Evolutionary conservation across 2,329 filamentous ascomycete species (phyloP).

Genomic region (Phaeosphaeria sp.): DNA sequence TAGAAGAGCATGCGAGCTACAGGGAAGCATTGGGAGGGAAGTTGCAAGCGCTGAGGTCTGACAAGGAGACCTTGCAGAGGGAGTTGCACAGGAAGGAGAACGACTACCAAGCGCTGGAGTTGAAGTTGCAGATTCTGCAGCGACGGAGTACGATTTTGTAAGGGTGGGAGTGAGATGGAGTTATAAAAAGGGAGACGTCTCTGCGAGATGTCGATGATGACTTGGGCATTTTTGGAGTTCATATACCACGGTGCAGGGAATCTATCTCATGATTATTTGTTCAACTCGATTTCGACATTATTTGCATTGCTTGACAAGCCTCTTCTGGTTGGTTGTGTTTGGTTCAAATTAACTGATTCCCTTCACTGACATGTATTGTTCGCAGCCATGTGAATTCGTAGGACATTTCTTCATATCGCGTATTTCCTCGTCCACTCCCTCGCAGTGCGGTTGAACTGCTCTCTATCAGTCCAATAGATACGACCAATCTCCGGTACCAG

Average conservation of each 20-base stretch:
- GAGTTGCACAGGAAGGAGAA: constrained; percentile 50
- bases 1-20: constrained; percentile 49
- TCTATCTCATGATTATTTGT: background rate
- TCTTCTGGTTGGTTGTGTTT: no score
- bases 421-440: background rate
- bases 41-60: constrained; percentile 47
- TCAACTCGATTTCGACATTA: background rate
- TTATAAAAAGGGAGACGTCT: background rate
- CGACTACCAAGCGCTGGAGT: constrained; percentile 47
- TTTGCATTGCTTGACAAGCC: no score
- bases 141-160: constrained; percentile 21
- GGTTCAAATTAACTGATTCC: no score
- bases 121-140: constrained; percentile 43
- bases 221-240: background rate
- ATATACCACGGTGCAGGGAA: background rate
- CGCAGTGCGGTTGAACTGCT: background rate
- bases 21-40: constrained; percentile 46
- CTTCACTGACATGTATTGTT: no score
- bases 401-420: background rate
- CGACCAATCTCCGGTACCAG: background rate
- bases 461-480: background rate
- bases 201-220: background rate
- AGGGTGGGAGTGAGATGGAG: background rate
- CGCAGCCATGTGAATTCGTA: no score
- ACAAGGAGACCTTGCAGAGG: constrained; percentile 50